Evolutionary conservation across 257 asterid genomes (phyloP), one percentile per base, ranked within the genome.

Genomic region (Verbena officinalis): DNA sequence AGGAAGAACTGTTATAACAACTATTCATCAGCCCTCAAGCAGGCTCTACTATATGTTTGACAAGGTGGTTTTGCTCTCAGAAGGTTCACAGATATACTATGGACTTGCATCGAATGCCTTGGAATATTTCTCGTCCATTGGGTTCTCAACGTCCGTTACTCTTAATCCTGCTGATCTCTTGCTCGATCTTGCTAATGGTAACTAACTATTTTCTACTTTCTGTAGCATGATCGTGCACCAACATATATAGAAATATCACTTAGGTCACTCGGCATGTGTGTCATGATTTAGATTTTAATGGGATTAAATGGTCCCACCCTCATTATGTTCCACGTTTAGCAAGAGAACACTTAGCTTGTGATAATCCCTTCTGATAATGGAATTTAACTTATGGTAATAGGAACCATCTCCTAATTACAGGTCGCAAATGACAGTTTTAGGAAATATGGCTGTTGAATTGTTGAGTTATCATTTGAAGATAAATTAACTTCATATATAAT

Each of bases 161-260:
- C 70, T 80, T 67, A 87, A 84, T 70, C 95, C 95, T 27, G 90
- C 92, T 38, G 92, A 87, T 65, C 81, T 82, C 67, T 34, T 87
- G 82, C 92, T 87, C 2, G 95, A 87, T 77, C 92, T 87, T 57
- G 92, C 92, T 16, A 87, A 87, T 55, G 95, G 95, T 84, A 84
- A 73, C 49, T 62, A 44, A 50, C 5, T 27, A 17, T 34, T 43
- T 38, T 36, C 16, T 43, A 30, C 19, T 64, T 24, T 62, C 38
- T 44, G 59, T 55, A 31, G 8, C 27, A 55, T 39, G 24, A n/a
- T n/a, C n/a, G n/a, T n/a, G n/a, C n/a, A 15, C 44, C 7, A 23
- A 15, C 30, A 48, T 39, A 23, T 20, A 59, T 36, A 17, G 64
- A 39, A 13, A 59, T 40, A 20, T 7, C 53, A 71, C 68, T 66